Evolutionary conservation across 495 filamentous ascomycete genomes (phyloP).

Genomic region (Elaphomyces granulatus): DNA sequence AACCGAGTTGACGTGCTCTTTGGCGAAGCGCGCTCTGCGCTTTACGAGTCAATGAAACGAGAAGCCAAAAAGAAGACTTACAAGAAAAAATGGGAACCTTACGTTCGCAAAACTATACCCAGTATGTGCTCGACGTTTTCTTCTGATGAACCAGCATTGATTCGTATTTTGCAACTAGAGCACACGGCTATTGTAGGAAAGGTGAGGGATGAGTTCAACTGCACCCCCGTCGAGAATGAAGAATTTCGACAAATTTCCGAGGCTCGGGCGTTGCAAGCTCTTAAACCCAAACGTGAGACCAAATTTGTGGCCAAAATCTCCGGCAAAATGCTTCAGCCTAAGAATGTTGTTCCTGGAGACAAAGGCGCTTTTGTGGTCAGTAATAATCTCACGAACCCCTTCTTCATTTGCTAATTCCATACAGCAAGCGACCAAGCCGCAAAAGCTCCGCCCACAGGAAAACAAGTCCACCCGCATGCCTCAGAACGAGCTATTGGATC

Average conservation of each 20-base stretch:
- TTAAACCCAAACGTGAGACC: slow-evolving; percentile 44
- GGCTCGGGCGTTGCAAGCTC: slow-evolving; percentile 43
- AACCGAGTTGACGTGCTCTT: slow-evolving; percentile 25
- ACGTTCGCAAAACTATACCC: slow-evolving; percentile 64
- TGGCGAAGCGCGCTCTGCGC: slow-evolving; percentile 30
- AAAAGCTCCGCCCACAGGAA: slow-evolving; percentile 38
- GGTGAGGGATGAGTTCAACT: slow-evolving; percentile 62
- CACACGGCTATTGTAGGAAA: slow-evolving; percentile 64
- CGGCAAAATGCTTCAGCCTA: slow-evolving; percentile 24
- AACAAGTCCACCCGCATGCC: slow-evolving; percentile 81
- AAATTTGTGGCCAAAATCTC: slow-evolving; percentile 29
- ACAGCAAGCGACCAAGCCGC: slow-evolving; percentile 25
- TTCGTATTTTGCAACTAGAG: too few species aligned
- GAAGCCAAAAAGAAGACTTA: slow-evolving; percentile 34
- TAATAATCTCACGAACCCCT: neutral
- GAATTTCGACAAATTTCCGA: slow-evolving; percentile 52
- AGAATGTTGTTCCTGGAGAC: slow-evolving; percentile 23
- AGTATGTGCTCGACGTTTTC: too few species aligned
- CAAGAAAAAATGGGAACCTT: slow-evolving; percentile 50
- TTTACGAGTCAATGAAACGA: slow-evolving; percentile 34
- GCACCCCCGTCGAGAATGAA: slow-evolving; percentile 57
- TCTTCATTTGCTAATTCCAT: slow-evolving; percentile 1
- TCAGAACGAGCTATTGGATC: slow-evolving; percentile 70
- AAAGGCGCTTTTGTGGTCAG: slow-evolving; percentile 31
- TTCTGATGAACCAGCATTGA: too few species aligned